These are phyloP conservation scores for Gilbertella persicaria DNA, from an alignment of 371 early-diverging fungal genomes.

Conservation along the genomic window DNA sequence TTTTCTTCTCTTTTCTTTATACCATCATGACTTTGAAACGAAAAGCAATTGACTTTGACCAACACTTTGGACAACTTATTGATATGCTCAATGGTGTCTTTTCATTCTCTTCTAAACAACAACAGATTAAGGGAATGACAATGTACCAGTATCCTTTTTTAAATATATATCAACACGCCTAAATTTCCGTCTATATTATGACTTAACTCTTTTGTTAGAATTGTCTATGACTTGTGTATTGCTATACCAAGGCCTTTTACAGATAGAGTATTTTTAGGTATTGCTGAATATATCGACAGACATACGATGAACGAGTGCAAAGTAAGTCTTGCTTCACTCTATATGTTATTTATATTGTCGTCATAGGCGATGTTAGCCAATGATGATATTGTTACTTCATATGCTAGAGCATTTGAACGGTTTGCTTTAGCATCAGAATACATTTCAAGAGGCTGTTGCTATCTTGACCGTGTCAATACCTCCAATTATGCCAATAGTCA, in stretches of 20 bases:
- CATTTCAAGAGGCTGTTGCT: constrained; percentile 71
- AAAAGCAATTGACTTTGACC: constrained; percentile 64
- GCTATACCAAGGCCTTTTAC: constrained; percentile 74
- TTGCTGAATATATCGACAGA: constrained; percentile 68
- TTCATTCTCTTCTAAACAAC: constrained; percentile 46
- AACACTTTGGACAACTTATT: constrained; percentile 54
- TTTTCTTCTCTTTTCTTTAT: background rate
- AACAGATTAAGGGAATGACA: constrained; percentile 65
- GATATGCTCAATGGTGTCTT: constrained; percentile 61
- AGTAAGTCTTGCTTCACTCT: constrained; percentile 36
- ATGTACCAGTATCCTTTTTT: constrained; percentile 67
- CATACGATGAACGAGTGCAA: constrained; percentile 57
- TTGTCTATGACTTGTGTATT: constrained; percentile 68
- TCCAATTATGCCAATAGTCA: constrained; percentile 21
- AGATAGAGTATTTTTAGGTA: constrained; percentile 68
- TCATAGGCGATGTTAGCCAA: constrained; percentile 57
- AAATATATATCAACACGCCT: background rate
- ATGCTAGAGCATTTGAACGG: constrained; percentile 72
- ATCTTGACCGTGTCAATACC: constrained; percentile 68
- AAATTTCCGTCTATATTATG: constrained; percentile 1
- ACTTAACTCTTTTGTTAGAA: constrained; percentile 25
- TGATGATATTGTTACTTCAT: constrained; percentile 73
- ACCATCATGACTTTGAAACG: constrained; percentile 56
- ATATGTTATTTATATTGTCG: background rate
- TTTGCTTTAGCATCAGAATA: constrained; percentile 68